Percentiles rank a stretch among this genome's conserved stretches.
Conservation (phyloP, 192 early-diverging fungal genomes). For the Funneliformis geosporum region DNA sequence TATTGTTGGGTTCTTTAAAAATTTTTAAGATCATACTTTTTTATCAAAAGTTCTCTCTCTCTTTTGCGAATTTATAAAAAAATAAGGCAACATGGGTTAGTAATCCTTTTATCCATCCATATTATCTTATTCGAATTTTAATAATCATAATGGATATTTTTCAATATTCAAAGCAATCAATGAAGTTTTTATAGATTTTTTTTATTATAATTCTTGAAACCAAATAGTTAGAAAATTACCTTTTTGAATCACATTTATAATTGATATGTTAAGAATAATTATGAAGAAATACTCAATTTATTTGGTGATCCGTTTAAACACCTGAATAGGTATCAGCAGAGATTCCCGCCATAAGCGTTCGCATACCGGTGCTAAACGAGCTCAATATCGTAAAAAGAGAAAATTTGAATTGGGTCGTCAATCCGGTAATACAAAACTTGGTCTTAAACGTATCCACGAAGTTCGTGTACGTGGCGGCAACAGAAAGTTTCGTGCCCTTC, state of each 20-base stretch:
- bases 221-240: neutral
- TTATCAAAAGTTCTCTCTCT: neutral
- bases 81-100: conserved; percentile 31
- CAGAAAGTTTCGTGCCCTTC: conserved; percentile 97
- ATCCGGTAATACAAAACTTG: conserved; percentile 97
- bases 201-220: neutral
- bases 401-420: conserved; percentile 99
- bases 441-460: conserved; percentile 93
- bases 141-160: neutral
- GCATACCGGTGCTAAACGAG: conserved; percentile 97
- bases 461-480: conserved; percentile 98
- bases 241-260: neutral
- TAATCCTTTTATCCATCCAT: conserved; percentile 14
- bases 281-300: neutral
- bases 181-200: neutral
- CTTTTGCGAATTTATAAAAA: neutral
- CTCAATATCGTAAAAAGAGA: conserved; percentile 99
- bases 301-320: conserved; percentile 2
- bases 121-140: neutral
- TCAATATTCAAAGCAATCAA: neutral
- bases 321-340: conserved; percentile 89
- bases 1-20: neutral
- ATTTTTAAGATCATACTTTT: neutral
- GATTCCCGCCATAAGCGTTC: conserved; percentile 99
- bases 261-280: no score